These are phyloP conservation scores for Herpetospermum pedunculosum DNA, from an alignment of 306 rosid species.

Conservation along the genomic window DNA sequence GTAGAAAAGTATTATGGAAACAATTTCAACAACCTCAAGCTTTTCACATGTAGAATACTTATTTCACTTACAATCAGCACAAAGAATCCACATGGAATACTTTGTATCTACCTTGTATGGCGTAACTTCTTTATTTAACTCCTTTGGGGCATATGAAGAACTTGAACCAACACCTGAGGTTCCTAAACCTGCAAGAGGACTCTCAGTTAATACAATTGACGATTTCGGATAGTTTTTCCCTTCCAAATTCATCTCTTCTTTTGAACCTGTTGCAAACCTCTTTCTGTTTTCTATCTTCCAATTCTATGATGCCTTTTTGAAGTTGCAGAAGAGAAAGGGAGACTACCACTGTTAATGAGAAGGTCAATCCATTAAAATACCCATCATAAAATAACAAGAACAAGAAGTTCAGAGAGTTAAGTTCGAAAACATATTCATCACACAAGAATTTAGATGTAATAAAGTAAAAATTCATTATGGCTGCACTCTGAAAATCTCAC, in stretches of 20 bases:
- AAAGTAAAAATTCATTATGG: background rate
- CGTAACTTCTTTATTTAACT: slow-evolving; percentile 72
- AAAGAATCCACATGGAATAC: slow-evolving; percentile 9
- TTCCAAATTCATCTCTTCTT: slow-evolving; percentile 34
- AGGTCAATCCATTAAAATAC: background rate
- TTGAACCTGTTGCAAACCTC: slow-evolving; percentile 44
- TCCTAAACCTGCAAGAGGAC: slow-evolving; percentile 63
- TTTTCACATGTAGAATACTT: slow-evolving; percentile 5
- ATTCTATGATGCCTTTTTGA: slow-evolving; percentile 68
- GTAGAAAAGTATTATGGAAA: background rate
- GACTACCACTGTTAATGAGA: slow-evolving; percentile 44
- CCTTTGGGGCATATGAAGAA: slow-evolving; percentile 90
- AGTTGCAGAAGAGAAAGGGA: slow-evolving; percentile 89
- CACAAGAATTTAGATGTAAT: background rate
- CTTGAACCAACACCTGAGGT: slow-evolving; percentile 95
- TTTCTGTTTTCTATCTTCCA: slow-evolving; percentile 80
- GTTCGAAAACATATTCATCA: background rate
- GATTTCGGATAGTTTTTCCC: slow-evolving; percentile 35
- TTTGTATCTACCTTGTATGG: slow-evolving; percentile 78
- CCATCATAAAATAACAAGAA: background rate
- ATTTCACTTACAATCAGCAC: slow-evolving; percentile 3
- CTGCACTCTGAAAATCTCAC: slow-evolving; percentile 10
- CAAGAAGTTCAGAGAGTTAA: background rate
- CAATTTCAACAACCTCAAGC: background rate
- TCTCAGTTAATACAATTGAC: slow-evolving; percentile 18